Conservation (phyloP, 805 yeast genomes). For the Barnettozyma wickerhamii region DNA sequence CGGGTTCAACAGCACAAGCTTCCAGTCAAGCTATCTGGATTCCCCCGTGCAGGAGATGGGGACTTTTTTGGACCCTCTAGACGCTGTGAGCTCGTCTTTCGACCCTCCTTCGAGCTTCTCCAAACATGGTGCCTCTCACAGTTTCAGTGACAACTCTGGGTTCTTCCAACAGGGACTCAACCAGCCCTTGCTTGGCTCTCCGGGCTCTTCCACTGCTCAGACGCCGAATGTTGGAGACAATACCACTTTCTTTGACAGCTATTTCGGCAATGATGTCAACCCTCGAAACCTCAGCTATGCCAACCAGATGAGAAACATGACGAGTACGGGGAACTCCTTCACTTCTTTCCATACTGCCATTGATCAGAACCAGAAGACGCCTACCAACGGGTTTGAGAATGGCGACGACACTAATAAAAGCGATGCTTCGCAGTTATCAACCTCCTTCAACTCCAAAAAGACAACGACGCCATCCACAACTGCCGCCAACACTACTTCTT, state of each 20-base stretch:
- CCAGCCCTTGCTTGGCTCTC: constrained; percentile 16
- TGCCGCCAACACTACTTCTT: too few species aligned
- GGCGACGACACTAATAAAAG: neutral
- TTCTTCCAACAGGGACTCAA: constrained; percentile 18
- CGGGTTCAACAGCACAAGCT: constrained; percentile 6
- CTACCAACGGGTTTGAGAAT: constrained; percentile 1
- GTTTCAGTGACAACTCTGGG: constrained; percentile 17
- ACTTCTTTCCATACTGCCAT: constrained; percentile 8
- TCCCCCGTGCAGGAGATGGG: constrained; percentile 22
- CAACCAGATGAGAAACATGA: constrained; percentile 22
- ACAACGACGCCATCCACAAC: constrained; percentile 11
- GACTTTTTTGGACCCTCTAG: constrained; percentile 25
- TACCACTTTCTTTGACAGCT: constrained; percentile 24
- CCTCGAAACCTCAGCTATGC: constrained; percentile 17
- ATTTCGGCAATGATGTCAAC: constrained; percentile 14
- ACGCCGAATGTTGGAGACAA: constrained; percentile 19
- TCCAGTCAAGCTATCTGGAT: constrained; percentile 20
- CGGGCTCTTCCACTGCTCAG: constrained; percentile 22
- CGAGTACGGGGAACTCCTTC: constrained; percentile 14
- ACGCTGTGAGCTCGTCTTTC: constrained; percentile 22
- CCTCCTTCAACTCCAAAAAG: constrained; percentile 20
- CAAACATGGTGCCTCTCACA: constrained; percentile 8
- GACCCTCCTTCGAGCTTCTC: constrained; percentile 24
- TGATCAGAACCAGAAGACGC: neutral
- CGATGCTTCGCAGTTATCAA: constrained; percentile 11